Evolutionary conservation across 495 filamentous ascomycete species (phyloP), one percentile per base, ranked within the genome.

Genomic region (Talaromyces adpressus): DNA sequence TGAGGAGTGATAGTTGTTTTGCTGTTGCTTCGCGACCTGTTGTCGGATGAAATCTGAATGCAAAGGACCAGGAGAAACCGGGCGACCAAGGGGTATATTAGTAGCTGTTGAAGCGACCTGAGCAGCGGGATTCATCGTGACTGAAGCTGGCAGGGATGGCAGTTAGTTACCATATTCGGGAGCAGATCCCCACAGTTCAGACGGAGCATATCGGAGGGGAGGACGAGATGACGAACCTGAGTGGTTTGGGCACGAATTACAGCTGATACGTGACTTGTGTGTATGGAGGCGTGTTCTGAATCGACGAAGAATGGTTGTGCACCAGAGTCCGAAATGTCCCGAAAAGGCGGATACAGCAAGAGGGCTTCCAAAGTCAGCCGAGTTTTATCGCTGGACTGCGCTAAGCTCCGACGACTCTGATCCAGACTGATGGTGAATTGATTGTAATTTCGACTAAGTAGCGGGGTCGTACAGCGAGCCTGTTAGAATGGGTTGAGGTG

Each of bases 1-100:
- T 68, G 77, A 80, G 52, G 84, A 87, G 68, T 88, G 84, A 73
- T 83, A 89, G 68, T 89, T 87, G 74, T 79, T 83, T 64, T 81
- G 80, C 63, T 82, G 76, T 71, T 87, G 85, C 72, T 86, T 87
- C 64, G 77, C 73, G 65, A 85, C 69, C 68, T 85, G 82, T 64
- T 86, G 84, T 74, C 81, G 74, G 67, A 79, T 74, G 77, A 87
- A 86, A 74, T 86, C 83, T 69, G 81, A 71, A 60, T 77, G 69
- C 64, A 85, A 69, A 73, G 80, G 82, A 71, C 79, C 79, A 67
- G 80, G 76, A 68, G 77, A 80, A 39, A 67, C 59, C 64, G 83
- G 73, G 72, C 74, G 71, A 68, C 64, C 62, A 41, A 70, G 72
- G 71, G 75, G 75, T 79, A 77, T 76, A 80, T 81, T 64, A 51